Evolutionary conservation across 2,329 filamentous ascomycete species (phyloP).

Genomic region (Fusarium siculi): DNA sequence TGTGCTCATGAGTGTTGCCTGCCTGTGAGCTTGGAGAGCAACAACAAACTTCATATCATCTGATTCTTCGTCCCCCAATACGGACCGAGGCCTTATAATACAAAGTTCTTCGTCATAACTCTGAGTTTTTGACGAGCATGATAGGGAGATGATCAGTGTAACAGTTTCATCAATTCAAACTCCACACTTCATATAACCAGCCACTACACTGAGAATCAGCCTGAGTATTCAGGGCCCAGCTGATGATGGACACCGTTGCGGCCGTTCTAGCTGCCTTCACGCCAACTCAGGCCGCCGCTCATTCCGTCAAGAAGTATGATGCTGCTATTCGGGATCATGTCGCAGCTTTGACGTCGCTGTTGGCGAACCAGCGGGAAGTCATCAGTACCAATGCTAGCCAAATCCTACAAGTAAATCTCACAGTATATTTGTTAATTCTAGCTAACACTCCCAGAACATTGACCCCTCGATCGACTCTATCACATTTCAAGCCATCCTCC

Average conservation of each 20-base stretch:
- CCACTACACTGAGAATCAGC: not conserved
- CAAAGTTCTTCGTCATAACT: not conserved
- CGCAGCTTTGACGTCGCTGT: conserved; percentile 51
- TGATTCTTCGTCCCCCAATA: not conserved
- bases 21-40: conserved; percentile 28
- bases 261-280: conserved; percentile 56
- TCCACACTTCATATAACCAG: conserved; percentile 24
- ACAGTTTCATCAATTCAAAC: conserved; percentile 10
- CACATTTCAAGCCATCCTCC: conserved; percentile 62
- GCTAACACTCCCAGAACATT: conserved; percentile 52
- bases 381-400: conserved; percentile 50
- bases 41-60: conserved; percentile 11
- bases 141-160: conserved; percentile 4
- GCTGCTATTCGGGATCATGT: conserved; percentile 52
- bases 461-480: conserved; percentile 62
- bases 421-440: not conserved
- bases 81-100: not conserved
- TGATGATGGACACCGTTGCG: conserved; percentile 47
- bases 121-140: conserved; percentile 8
- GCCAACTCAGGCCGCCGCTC: conserved; percentile 42
- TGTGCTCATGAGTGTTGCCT: conserved; percentile 37
- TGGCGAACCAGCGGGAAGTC: conserved; percentile 47
- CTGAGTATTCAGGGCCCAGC: not conserved
- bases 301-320: conserved; percentile 53
- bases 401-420: conserved; percentile 54